Conservation (phyloP, 2,329 filamentous ascomycete species). For the Fusarium sp. region DNA sequence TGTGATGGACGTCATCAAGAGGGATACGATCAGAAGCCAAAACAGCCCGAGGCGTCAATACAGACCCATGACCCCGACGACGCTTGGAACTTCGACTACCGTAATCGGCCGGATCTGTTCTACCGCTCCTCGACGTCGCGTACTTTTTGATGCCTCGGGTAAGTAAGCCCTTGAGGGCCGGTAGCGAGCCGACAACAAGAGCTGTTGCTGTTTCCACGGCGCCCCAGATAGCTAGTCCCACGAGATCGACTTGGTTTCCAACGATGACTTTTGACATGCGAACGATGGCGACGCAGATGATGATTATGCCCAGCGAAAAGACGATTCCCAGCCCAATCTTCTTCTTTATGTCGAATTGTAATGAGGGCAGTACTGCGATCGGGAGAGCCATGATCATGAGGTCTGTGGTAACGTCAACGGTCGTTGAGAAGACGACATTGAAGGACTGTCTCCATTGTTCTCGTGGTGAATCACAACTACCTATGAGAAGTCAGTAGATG, state of each 20-base stretch:
- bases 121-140: background rate
- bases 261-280: conserved; percentile 26
- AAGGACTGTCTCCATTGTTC: conserved; percentile 11
- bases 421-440: conserved; percentile 22
- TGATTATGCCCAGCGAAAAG: conserved; percentile 16
- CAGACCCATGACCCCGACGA: conserved; percentile 6
- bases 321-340: conserved; percentile 17
- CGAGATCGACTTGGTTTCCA: conserved; percentile 10
- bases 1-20: conserved; percentile 1
- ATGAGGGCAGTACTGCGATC: conserved; percentile 12
- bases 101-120: conserved; percentile 4
- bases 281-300: conserved; percentile 12
- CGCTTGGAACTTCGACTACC: background rate
- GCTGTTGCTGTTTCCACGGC: conserved; percentile 21
- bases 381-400: conserved; percentile 28
- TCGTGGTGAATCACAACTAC: background rate
- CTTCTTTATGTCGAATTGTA: conserved; percentile 22
- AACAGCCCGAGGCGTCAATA: background rate
- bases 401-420: conserved; percentile 12
- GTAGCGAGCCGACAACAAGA: conserved; percentile 14
- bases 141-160: conserved; percentile 19
- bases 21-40: conserved; percentile 7
- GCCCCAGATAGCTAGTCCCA: conserved; percentile 21
- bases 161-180: conserved; percentile 14
- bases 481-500: background rate